These are phyloP conservation scores for Dictyostelium firmibasis DNA, from an alignment of 78 protist genomes.

Conservation along the genomic window DNA sequence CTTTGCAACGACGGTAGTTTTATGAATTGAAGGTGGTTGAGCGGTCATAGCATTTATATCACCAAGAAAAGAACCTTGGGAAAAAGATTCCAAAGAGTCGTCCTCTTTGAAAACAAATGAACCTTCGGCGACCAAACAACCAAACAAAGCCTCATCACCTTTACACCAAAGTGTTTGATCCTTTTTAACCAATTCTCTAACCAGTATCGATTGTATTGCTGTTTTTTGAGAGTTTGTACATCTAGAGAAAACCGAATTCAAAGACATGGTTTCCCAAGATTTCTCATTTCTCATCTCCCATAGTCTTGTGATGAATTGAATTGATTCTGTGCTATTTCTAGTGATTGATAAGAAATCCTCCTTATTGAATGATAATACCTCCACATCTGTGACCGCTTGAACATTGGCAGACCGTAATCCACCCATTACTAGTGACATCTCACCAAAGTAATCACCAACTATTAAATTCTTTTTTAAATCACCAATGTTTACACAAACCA, in stretches of 20 bases:
- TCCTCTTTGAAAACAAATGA: conserved; percentile 31
- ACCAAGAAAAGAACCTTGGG: conserved; percentile 55
- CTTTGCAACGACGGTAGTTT: conserved; percentile 50
- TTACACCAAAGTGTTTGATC: conserved; percentile 27
- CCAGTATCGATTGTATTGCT: conserved; percentile 48
- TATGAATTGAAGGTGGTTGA: conserved; percentile 47
- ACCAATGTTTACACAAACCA: conserved; percentile 57
- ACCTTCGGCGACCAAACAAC: conserved; percentile 68
- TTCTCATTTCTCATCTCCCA: conserved; percentile 77
- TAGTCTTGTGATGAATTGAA: conserved; percentile 42
- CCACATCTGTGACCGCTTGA: conserved; percentile 57
- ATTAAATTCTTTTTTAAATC: conserved; percentile 55
- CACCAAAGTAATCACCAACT: conserved; percentile 83
- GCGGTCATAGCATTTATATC: conserved; percentile 51
- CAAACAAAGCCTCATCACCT: conserved; percentile 44
- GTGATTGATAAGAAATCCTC: conserved; percentile 67
- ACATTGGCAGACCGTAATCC: conserved; percentile 57
- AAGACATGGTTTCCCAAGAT: conserved; percentile 68
- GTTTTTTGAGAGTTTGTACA: conserved; percentile 75
- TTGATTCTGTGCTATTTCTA: conserved; percentile 42
- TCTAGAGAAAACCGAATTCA: conserved; percentile 45
- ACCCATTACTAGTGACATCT: conserved; percentile 70
- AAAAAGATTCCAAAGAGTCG: conserved; percentile 43
- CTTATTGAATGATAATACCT: conserved; percentile 53
- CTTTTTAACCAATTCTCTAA: conserved; percentile 14